Conservation (phyloP, 768 basidiomycete genomes). For the Serendipita sp. region DNA sequence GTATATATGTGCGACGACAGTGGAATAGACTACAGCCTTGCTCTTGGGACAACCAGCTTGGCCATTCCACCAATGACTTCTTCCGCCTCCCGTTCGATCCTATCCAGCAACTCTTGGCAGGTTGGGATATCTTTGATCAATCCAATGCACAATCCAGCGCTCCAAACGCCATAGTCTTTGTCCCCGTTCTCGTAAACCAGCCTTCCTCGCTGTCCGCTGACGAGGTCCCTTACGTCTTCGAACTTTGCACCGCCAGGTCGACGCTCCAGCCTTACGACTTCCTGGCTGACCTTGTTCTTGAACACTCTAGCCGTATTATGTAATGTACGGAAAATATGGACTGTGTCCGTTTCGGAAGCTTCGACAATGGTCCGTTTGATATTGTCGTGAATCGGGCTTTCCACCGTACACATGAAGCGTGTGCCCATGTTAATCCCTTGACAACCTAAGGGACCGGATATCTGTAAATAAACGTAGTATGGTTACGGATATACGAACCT, state of each 20-base stretch:
- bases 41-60: neutral
- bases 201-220: conserved; percentile 53
- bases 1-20: too few relatives aligned
- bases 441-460: neutral
- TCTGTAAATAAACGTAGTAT: conserved; percentile 26
- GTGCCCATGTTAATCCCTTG: conserved; percentile 80
- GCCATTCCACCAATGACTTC: neutral
- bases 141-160: conserved; percentile 45
- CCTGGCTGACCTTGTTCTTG: conserved; percentile 68
- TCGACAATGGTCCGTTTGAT: conserved; percentile 84
- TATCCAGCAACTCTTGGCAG: conserved; percentile 50
- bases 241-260: conserved; percentile 78
- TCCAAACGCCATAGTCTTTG: conserved; percentile 79
- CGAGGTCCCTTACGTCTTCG: conserved; percentile 64
- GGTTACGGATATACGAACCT: conserved; percentile 35
- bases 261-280: conserved; percentile 74
- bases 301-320: conserved; percentile 72
- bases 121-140: conserved; percentile 74
- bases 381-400: conserved; percentile 75
- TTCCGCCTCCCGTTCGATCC: conserved; percentile 63
- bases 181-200: conserved; percentile 75
- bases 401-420: conserved; percentile 83
- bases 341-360: conserved; percentile 66
- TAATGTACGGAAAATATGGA: conserved; percentile 82
- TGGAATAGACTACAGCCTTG: neutral